Base-by-base conservation (phyloP, 2,329 filamentous ascomycete species). In the Hymenoscyphus scutula region DNA sequence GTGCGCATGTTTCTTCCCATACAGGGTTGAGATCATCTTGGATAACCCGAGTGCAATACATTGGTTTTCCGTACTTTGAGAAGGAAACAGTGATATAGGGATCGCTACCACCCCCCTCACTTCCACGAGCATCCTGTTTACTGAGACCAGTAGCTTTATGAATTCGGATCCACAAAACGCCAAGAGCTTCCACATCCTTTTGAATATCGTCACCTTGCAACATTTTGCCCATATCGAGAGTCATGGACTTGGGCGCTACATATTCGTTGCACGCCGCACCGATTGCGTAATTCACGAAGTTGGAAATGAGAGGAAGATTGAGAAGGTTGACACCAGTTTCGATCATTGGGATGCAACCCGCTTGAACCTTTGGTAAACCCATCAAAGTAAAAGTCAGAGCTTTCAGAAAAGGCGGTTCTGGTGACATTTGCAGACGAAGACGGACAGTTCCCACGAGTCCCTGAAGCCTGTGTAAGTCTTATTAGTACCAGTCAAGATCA, bases 41-140 rank as follows among this genome's bases (percentile, higher is more conserved):
- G 67, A 98, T 97, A 58, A 98, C 93, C 56, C 95, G 88, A 1
- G 95, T 98, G 76, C 93, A 97, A 77, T 97, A 98, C 85, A 97
- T 96, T 1, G 94, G 94, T 78, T 99, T 99, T 62, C 90, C 91
- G 70, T 97, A 98, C 76, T 98, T 97, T 71, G 91, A 96, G 80
- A 96, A 98, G 48, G 90, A 89, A 38, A 98, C 83, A 34, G 94
- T 97, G 74, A 98, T 96, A 75, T 98, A 98, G 0, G 94, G 92
- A 70, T 99, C 95, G 58, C 91, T 96, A 53, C 94, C 94, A 37
- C 95, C 94, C 19, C 92, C 90, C 59, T 89, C 84, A 71, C 88
- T 93, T 48, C 92, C 93, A 63, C 91, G 87, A 56, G 79, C 77
- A 74, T 99, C 95, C 73, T 97, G 94, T 77, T 97, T 97, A 80